phyloP scores from a whole-genome alignment of 345 rosid species.

The Eucalyptus fibrosa region DNA sequence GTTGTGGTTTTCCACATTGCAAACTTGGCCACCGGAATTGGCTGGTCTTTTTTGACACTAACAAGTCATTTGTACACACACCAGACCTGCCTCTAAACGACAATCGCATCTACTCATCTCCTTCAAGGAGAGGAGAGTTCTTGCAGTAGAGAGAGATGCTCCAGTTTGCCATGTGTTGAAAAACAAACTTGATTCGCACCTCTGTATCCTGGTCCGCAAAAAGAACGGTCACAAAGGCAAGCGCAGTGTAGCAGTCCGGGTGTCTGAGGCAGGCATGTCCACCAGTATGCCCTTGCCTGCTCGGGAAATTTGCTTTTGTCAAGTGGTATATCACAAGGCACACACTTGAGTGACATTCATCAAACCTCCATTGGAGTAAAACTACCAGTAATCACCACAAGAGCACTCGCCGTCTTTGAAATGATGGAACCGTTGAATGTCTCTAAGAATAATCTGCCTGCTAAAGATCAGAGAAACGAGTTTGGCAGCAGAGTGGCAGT shows the following conservation, averaged over 20 bases:
- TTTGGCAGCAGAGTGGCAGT: conserved; percentile 82
- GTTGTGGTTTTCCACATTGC: background rate
- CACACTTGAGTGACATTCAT: background rate
- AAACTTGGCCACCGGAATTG: background rate
- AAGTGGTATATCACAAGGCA: background rate
- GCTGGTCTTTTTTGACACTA: background rate
- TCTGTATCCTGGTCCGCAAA: background rate
- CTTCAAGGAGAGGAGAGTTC: background rate
- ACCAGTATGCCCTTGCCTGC: background rate
- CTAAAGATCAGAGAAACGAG: conserved; percentile 45
- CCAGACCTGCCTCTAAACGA: background rate
- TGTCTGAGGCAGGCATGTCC: background rate
- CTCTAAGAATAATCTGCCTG: conserved; percentile 72
- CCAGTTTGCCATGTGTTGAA: background rate
- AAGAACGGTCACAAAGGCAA: background rate
- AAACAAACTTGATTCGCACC: background rate
- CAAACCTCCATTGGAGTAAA: background rate
- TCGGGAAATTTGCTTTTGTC: background rate
- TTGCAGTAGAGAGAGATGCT: background rate
- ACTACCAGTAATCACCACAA: conserved; percentile 78
- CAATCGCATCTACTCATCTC: background rate
- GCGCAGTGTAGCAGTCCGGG: background rate
- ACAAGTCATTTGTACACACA: background rate
- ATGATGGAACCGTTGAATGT: conserved; percentile 88
- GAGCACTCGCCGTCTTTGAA: conserved; percentile 74